Percentiles rank a stretch among this genome's conserved stretches.
Conservation (phyloP, 495 filamentous ascomycete species). For the Hypoxylon lenormandii region DNA sequence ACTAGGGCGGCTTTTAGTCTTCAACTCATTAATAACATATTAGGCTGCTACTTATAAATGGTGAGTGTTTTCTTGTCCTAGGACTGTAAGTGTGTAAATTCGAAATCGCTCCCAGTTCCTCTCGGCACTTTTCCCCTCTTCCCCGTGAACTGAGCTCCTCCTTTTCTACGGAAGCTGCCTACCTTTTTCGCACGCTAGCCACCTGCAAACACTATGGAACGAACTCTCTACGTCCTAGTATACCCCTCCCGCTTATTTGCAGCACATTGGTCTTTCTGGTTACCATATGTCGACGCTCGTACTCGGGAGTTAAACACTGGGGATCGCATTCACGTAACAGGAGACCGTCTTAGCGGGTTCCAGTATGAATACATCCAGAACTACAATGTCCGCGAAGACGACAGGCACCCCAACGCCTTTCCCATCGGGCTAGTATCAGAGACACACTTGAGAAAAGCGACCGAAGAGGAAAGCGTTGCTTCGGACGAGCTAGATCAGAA, state of each 20-base stretch:
- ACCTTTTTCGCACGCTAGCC: neutral
- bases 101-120: too few relatives aligned
- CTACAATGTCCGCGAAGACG: constrained; percentile 29
- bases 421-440: constrained; percentile 26
- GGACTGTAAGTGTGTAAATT: too few relatives aligned
- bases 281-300: constrained; percentile 7
- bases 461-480: neutral
- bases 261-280: constrained; percentile 32
- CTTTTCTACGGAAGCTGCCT: neutral
- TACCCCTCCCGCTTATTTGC: constrained; percentile 28
- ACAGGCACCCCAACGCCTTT: constrained; percentile 29
- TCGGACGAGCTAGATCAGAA: neutral
- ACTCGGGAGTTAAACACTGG: constrained; percentile 11
- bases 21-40: too few relatives aligned
- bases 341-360: constrained; percentile 27
- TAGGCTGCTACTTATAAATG: too few relatives aligned
- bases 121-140: too few relatives aligned
- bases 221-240: constrained; percentile 26
- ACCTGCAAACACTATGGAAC: constrained; percentile 16
- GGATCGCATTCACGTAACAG: constrained; percentile 28
- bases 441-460: constrained; percentile 11
- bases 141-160: too few relatives aligned
- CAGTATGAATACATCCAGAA: constrained; percentile 31
- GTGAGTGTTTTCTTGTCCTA: too few relatives aligned
- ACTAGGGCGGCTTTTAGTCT: too few relatives aligned